Evolutionary conservation across 345 rosid species (phyloP).

Genomic region (Aquilaria sinensis): DNA sequence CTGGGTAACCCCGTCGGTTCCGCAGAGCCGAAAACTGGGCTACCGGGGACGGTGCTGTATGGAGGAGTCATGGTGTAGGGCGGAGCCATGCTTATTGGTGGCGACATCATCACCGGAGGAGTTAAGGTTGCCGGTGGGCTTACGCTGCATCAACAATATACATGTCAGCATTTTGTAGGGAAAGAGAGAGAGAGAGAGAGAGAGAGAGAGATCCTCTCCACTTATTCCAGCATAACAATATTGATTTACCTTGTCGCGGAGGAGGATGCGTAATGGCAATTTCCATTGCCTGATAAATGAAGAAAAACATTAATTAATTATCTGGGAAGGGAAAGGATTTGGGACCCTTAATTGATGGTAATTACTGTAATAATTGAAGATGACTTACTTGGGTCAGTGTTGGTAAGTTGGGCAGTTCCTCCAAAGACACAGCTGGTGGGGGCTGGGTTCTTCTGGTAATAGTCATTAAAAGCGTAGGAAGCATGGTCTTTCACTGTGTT

Average conservation of each 20-base stretch:
- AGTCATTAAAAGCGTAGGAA: slow-evolving; percentile 87
- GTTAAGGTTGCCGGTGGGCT: slow-evolving; percentile 28
- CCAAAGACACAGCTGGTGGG: slow-evolving; percentile 87
- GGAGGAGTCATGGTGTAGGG: slow-evolving; percentile 32
- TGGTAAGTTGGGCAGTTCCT: slow-evolving; percentile 83
- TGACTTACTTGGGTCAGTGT: slow-evolving; percentile 87
- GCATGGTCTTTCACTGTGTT: slow-evolving; percentile 72
- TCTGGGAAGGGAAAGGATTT: neutral
- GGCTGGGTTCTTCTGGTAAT: slow-evolving; percentile 91
- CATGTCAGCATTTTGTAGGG: slow-evolving; percentile 11
- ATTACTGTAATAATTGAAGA: neutral
- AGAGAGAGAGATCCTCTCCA: too few relatives aligned
- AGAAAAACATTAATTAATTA: slow-evolving; percentile 6
- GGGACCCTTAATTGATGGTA: too few relatives aligned
- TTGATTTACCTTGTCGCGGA: slow-evolving; percentile 27
- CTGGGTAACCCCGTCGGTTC: slow-evolving; percentile 82
- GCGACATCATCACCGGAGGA: slow-evolving; percentile 27
- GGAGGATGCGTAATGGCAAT: slow-evolving; percentile 56
- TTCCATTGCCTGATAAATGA: slow-evolving; percentile 65
- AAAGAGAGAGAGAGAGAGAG: neutral
- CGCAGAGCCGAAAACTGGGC: slow-evolving; percentile 54
- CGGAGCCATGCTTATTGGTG: slow-evolving; percentile 32
- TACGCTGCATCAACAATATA: slow-evolving; percentile 37
- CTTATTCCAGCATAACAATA: too few relatives aligned
- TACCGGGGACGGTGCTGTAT: slow-evolving; percentile 33